Percentiles rank a stretch among this genome's conserved stretches.
Evolutionary conservation across 2,329 filamentous ascomycete genomes (phyloP).

Genomic region (Emmonsiellopsis sp.): DNA sequence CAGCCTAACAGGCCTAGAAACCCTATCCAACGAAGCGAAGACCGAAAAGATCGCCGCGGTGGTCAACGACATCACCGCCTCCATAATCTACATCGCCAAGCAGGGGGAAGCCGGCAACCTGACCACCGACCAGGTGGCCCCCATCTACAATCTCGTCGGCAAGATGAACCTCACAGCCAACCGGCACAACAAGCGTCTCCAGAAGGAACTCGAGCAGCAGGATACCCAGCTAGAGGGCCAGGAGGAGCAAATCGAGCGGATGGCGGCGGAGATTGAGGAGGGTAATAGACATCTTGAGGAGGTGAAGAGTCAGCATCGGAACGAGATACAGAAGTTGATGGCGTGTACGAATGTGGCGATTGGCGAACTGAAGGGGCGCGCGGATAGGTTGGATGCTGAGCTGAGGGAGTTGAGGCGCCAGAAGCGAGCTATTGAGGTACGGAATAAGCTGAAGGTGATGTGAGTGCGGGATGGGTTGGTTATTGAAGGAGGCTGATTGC

Average conservation of each 20-base stretch:
- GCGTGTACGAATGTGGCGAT: slow-evolving; percentile 11
- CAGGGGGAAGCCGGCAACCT: slow-evolving; percentile 20
- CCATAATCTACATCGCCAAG: slow-evolving; percentile 21
- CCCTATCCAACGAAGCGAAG: slow-evolving; percentile 15
- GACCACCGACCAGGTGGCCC: slow-evolving; percentile 13
- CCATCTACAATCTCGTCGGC: slow-evolving; percentile 20
- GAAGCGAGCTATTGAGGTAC: too few species aligned
- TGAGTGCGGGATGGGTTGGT: not conserved
- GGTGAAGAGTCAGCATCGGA: slow-evolving; percentile 11
- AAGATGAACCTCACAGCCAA: slow-evolving; percentile 17
- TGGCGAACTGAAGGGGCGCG: slow-evolving; percentile 11
- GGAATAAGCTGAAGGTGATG: too few species aligned
- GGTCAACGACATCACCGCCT: slow-evolving; percentile 22
- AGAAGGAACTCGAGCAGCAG: slow-evolving; percentile 14
- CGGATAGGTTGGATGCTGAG: slow-evolving; percentile 5
- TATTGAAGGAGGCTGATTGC: not conserved
- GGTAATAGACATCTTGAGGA: slow-evolving; percentile 7
- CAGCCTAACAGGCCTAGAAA: slow-evolving; percentile 17
- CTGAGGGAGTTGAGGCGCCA: slow-evolving; percentile 3
- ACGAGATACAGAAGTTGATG: slow-evolving; percentile 15
- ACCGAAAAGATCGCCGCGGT: slow-evolving; percentile 18
- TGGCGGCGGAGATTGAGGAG: slow-evolving; percentile 1
- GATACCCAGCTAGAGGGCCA: not conserved
- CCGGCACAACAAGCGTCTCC: slow-evolving; percentile 6
- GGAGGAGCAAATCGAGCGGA: slow-evolving; percentile 11